phyloP scores from a whole-genome alignment of 2,329 filamentous ascomycete species.

The Apiospora koreana region DNA sequence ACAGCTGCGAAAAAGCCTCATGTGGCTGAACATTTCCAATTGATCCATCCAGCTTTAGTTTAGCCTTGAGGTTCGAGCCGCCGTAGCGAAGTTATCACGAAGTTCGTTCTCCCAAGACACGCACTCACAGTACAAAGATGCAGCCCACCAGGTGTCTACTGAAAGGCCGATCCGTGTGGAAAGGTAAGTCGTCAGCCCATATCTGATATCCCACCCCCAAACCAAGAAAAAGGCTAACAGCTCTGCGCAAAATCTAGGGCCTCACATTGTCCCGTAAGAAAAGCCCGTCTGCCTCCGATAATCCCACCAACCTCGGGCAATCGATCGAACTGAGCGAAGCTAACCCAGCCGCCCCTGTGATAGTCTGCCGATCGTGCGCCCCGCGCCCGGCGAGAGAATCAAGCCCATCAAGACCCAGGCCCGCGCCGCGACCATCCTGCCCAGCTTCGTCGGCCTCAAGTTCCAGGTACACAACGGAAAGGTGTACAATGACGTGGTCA shows the following conservation, averaged over 20 bases:
- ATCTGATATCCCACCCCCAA: not conserved
- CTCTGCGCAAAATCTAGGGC: slow-evolving; percentile 46
- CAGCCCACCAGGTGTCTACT: slow-evolving; percentile 38
- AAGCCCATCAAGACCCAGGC: slow-evolving; percentile 84
- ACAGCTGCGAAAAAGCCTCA: not conserved
- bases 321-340: not conserved
- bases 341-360: not conserved
- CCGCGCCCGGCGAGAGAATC: slow-evolving; percentile 60
- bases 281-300: not conserved
- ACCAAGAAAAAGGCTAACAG: slow-evolving; percentile 17
- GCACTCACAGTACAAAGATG: slow-evolving; percentile 23
- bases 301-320: not conserved
- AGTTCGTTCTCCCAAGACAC: not conserved
- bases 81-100: not conserved
- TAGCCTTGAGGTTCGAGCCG: not conserved
- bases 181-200: slow-evolving; percentile 24
- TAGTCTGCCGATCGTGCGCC: slow-evolving; percentile 65
- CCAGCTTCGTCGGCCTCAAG: slow-evolving; percentile 85
- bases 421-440: slow-evolving; percentile 84
- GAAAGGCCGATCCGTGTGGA: slow-evolving; percentile 37
- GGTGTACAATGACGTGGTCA: slow-evolving; percentile 75
- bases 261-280: slow-evolving; percentile 70
- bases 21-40: not conserved
- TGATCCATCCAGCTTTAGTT: not conserved
- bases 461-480: slow-evolving; percentile 95